Base-by-base conservation (phyloP, 2,329 filamentous ascomycete genomes). In the Phaeosphaeria sp. region DNA sequence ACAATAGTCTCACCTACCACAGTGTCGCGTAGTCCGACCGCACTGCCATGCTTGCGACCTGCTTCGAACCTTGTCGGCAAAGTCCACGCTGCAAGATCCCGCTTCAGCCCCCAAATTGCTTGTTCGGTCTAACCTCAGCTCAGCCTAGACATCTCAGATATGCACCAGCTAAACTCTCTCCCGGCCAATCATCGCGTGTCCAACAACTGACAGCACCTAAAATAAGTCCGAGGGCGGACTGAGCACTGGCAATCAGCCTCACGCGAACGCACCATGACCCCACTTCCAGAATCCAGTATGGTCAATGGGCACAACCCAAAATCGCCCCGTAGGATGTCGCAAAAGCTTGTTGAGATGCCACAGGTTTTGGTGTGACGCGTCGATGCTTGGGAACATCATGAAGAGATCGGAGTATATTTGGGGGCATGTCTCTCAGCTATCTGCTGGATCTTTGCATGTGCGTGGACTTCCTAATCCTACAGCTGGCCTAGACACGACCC, bases 51-150 rank as follows among this genome's bases (percentile, higher is more conserved):
- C 42, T 39, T 15, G 36, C 36, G 43, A 24, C 43, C 8, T 15
- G 21, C 43, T 45, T 24, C 13, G 17, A 25, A 24, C 22, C 43
- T 25, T 39, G n/a, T 53, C 15, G 18, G 11, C 42, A 33, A 21
- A 36, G 50, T 25, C 15, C 33, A 24, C 22, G 20, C 48, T 25
- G 22, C 49, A 43, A 51, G 25, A 44, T 49, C 17, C 39, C 25
- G 20, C 33, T 50, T 55, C 47, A 50, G 53, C 53, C 57, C 57
- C 57, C 51, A 56, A 56, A 60, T 54, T 59, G 49, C 53, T 59
- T 53, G 21, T 45, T 22, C 30, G 49, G 18, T 21, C 51, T 57
- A 57, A 51, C 42, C 56, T 58, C 51, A 44, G 21, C 57, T 51
- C 30, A 53, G 57, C 45, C 39, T 51, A 59, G 53, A 53, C 49